Conservation (phyloP, 306 rosid species). For the Luffa aegyptiaca region DNA sequence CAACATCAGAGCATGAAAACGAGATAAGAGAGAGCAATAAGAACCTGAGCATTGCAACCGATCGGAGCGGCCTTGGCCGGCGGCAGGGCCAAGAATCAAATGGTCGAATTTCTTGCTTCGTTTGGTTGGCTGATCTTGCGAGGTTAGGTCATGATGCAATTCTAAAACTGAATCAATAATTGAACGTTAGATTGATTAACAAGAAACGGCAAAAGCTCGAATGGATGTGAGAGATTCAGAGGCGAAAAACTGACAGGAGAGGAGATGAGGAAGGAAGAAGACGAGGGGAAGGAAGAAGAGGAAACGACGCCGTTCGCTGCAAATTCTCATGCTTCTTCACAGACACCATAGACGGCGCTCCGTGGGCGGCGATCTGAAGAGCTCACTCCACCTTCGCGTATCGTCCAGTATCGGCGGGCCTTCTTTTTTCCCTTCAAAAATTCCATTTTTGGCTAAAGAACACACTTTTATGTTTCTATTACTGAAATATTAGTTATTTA, state of each 20-base stretch:
- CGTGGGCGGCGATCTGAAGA: background rate
- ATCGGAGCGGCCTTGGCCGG: slow-evolving; percentile 78
- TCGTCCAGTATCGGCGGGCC: no score
- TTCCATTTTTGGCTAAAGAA: background rate
- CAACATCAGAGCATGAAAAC: background rate
- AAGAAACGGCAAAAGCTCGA: background rate
- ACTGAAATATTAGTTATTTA: no score
- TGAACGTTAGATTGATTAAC: background rate
- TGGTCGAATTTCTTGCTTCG: slow-evolving; percentile 55
- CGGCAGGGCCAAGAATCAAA: slow-evolving; percentile 79
- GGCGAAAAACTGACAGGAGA: slow-evolving; percentile 36
- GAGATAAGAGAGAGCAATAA: slow-evolving; percentile 2
- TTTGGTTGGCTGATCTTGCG: slow-evolving; percentile 31
- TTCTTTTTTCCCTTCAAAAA: background rate
- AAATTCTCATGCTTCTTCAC: slow-evolving; percentile 32
- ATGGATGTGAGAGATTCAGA: background rate
- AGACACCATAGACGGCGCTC: background rate
- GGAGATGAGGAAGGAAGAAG: slow-evolving; percentile 50
- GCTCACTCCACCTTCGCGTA: background rate
- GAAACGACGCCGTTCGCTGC: slow-evolving; percentile 57
- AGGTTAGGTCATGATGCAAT: slow-evolving; percentile 36
- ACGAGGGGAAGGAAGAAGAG: slow-evolving; percentile 51
- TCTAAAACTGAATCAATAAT: slow-evolving; percentile 35
- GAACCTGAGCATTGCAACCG: slow-evolving; percentile 83
- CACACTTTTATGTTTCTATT: no score